A percentile compares a stretch with the other conserved stretches of the same genome.
phyloP scores from a whole-genome alignment of 768 basidiomycete genomes.

The Crucibulum laeve region DNA sequence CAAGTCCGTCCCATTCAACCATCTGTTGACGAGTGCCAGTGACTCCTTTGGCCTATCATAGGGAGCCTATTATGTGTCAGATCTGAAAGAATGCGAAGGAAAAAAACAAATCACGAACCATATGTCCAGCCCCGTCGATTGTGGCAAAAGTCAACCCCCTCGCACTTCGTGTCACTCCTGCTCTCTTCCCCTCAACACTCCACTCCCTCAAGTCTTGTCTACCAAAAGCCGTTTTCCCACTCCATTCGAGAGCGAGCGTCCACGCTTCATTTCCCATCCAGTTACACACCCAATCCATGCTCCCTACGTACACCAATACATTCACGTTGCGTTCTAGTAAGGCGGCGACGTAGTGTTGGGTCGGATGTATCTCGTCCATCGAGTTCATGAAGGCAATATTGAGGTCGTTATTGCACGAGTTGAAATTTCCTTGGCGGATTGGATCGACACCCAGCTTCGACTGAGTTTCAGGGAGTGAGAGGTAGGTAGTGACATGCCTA shows the following conservation, averaged over 20 bases:
- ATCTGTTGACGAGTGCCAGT: conserved; percentile 1
- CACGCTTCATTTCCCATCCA: conserved; percentile 48
- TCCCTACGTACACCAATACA: conserved; percentile 53
- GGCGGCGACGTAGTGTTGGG: conserved; percentile 45
- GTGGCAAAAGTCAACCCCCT: background rate
- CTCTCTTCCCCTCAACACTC: background rate
- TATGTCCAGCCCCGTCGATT: background rate
- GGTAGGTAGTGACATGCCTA: conserved; percentile 57
- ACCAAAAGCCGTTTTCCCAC: conserved; percentile 37
- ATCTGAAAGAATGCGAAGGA: background rate
- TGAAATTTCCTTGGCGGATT: conserved; percentile 5
- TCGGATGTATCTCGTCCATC: conserved; percentile 14
- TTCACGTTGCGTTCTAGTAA: conserved; percentile 57
- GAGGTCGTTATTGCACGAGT: background rate
- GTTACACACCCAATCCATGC: conserved; percentile 58
- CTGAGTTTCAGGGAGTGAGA: conserved; percentile 54
- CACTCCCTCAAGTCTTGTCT: conserved; percentile 2
- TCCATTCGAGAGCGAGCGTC: conserved; percentile 32
- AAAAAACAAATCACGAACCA: background rate
- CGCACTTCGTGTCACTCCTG: background rate
- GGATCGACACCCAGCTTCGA: conserved; percentile 59
- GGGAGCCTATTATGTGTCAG: background rate
- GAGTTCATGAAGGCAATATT: background rate
- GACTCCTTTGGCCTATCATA: conserved; percentile 4
- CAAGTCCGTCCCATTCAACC: conserved; percentile 2